Percentiles rank a stretch among this genome's conserved stretches.
Conservation (phyloP, 73 alveolate species). For the Paramecium caudatum region DNA sequence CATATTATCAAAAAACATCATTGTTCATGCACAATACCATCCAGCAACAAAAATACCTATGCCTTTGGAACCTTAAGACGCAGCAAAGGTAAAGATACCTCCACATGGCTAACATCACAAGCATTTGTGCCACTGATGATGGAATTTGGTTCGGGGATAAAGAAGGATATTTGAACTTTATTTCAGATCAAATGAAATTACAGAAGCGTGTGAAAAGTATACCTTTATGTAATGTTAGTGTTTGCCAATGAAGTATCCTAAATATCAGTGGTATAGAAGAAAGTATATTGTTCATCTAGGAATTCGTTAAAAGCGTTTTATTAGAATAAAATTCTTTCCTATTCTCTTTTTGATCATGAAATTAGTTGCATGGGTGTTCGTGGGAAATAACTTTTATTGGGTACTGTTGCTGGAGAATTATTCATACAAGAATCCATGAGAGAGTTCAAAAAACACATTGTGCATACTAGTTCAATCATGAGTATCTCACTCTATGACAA, state of each 20-base stretch:
- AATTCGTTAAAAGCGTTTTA: background rate
- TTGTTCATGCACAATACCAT: constrained; percentile 38
- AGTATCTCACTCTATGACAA: constrained; percentile 22
- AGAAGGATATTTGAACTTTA: constrained; percentile 29
- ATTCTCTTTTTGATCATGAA: background rate
- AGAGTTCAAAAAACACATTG: background rate
- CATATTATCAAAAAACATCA: background rate
- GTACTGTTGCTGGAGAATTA: constrained; percentile 13
- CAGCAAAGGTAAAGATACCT: background rate
- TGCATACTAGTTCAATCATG: constrained; percentile 28
- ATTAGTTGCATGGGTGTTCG: constrained; percentile 36
- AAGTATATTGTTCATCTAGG: background rate
- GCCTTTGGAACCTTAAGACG: constrained; percentile 45
- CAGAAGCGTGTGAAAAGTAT: background rate
- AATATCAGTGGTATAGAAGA: background rate
- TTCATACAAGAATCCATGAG: background rate
- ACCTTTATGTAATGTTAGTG: too few relatives aligned
- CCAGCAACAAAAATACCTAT: background rate
- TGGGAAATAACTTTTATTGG: background rate
- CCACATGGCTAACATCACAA: constrained; percentile 5
- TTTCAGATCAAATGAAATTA: background rate
- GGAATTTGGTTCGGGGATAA: constrained; percentile 43
- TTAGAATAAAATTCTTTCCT: background rate
- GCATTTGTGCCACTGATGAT: constrained; percentile 28
- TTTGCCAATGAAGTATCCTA: background rate